These are phyloP conservation scores for Annulohypoxylon stygium DNA, from an alignment of 495 filamentous ascomycete species.

Conservation along the genomic window DNA sequence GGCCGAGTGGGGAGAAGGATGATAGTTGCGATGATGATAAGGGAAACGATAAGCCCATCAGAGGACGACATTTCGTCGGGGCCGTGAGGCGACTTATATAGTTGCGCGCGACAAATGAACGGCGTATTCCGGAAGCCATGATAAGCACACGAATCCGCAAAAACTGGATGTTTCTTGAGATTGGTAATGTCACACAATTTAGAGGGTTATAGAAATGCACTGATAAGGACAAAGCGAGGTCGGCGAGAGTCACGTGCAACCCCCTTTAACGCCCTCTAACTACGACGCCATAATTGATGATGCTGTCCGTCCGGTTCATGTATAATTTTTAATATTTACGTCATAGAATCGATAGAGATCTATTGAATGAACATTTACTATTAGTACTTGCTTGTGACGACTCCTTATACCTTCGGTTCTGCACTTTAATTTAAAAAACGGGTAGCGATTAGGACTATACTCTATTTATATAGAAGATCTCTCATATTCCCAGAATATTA, in stretches of 20 bases:
- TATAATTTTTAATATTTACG: not conserved
- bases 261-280: not conserved
- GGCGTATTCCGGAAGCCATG: conserved; percentile 30
- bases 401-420: no score
- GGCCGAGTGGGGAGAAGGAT: not conserved
- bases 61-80: not conserved
- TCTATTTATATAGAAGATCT: no score
- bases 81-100: conserved; percentile 7
- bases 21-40: not conserved
- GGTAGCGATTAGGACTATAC: no score
- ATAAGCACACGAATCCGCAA: not conserved
- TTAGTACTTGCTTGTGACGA: not conserved
- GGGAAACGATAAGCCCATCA: not conserved
- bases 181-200: not conserved
- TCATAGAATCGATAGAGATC: not conserved
- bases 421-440: no score
- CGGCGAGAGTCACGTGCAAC: conserved; percentile 34
- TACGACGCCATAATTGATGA: not conserved
- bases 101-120: not conserved
- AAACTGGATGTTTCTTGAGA: not conserved
- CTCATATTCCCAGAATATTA: no score
- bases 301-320: not conserved
- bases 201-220: not conserved
- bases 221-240: conserved; percentile 34
- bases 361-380: not conserved